Conservation (phyloP, 1,139 yeast genomes). For the Saccharomyces hybrid region DNA sequence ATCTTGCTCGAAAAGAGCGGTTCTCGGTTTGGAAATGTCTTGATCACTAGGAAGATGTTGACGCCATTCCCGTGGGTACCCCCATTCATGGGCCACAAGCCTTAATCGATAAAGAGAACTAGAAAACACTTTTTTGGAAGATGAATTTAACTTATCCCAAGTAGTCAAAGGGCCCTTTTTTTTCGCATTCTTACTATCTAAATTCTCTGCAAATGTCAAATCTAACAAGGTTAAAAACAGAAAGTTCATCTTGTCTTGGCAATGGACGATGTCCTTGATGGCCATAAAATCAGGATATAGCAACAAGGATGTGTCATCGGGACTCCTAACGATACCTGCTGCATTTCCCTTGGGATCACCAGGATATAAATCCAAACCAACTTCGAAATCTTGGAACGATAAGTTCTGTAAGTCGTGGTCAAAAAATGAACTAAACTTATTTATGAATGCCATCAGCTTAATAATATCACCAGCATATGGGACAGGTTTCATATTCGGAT, state of each 20-base stretch:
- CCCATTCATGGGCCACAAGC: conserved; percentile 30
- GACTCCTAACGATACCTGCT: conserved; percentile 9
- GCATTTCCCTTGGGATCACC: conserved; percentile 11
- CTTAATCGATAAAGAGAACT: conserved; percentile 41
- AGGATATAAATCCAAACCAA: conserved; percentile 39
- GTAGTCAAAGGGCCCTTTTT: conserved; percentile 22
- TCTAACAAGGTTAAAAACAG: conserved; percentile 24
- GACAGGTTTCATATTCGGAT: conserved; percentile 31
- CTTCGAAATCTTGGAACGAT: conserved; percentile 46
- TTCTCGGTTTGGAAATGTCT: conserved; percentile 13
- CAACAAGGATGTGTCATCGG: conserved; percentile 4
- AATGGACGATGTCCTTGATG: conserved; percentile 22
- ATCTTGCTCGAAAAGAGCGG: conserved; percentile 21
- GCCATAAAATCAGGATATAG: conserved; percentile 27
- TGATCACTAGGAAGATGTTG: conserved; percentile 14
- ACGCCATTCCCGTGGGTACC: conserved; percentile 43
- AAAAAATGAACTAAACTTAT: conserved; percentile 36
- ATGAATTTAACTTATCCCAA: conserved; percentile 12
- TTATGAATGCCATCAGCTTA: conserved; percentile 38
- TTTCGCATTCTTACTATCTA: conserved; percentile 25
- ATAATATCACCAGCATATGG: conserved; percentile 44
- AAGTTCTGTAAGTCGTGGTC: conserved; percentile 33
- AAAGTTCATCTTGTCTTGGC: conserved; percentile 29
- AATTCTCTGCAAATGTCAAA: conserved; percentile 20
- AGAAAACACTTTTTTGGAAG: conserved; percentile 19